These are phyloP conservation scores for Tephrocybe sp. DNA, from an alignment of 768 basidiomycete genomes.

Conservation along the genomic window DNA sequence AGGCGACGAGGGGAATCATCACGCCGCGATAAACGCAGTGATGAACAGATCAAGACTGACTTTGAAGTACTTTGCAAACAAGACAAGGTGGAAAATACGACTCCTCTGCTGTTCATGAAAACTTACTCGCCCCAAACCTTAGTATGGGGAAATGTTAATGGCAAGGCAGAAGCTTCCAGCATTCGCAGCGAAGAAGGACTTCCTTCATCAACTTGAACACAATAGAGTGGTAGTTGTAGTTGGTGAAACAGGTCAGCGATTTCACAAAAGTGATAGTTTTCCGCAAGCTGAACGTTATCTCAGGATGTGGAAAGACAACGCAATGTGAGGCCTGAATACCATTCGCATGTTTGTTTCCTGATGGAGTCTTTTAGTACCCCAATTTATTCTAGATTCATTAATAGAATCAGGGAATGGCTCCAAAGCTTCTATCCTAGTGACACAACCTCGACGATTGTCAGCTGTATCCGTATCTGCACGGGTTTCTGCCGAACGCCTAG, in stretches of 20 bases:
- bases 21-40: conserved; percentile 40
- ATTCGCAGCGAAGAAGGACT: conserved; percentile 61
- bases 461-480: conserved; percentile 87
- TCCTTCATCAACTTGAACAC: conserved; percentile 53
- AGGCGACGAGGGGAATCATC: conserved; percentile 21
- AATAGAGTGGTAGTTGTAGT: conserved; percentile 79
- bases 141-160: conserved; percentile 57
- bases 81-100: conserved; percentile 28
- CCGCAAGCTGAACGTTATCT: not conserved
- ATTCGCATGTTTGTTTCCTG: not conserved
- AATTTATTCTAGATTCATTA: conserved; percentile 84
- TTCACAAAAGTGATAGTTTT: not conserved
- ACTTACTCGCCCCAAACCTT: too few species aligned
- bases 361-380: conserved; percentile 54
- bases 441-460: conserved; percentile 86
- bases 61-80: conserved; percentile 46
- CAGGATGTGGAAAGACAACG: conserved; percentile 89
- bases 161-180: conserved; percentile 70
- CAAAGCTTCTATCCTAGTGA: conserved; percentile 73
- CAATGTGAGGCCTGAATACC: conserved; percentile 49
- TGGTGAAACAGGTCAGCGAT: conserved; percentile 77
- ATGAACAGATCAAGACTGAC: conserved; percentile 47
- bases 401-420: conserved; percentile 62
- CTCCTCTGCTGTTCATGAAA: not conserved
- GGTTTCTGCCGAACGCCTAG: conserved; percentile 76